Base-by-base conservation (phyloP, 176 grass and related monocot species). In the Puya raimondii region DNA sequence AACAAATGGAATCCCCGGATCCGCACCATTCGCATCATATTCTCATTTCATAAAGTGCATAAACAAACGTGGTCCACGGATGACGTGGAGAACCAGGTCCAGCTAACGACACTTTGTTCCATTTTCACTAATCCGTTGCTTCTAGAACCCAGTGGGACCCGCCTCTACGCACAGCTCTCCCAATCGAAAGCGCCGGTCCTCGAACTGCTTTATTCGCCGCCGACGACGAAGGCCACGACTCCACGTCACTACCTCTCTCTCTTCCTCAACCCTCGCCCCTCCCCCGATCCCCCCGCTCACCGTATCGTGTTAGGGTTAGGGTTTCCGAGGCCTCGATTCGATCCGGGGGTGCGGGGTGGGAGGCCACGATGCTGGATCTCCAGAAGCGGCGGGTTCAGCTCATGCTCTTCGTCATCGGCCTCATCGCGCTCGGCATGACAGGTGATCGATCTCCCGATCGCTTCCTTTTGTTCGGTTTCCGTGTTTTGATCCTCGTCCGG, bases 341-440 rank as follows among this genome's bases (percentile, higher is more conserved):
- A 13, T 25, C 49, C 23, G 25, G 25, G 25, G 25, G 25, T 2
- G 25, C 0, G 25, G 25, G 25, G 25, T 14, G 20, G 70, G 29
- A 61, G 50, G 65, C 50, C 66, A 85, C 74, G 77, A 99, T 88
- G 90, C 65, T 99, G 74, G 84, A 88, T 73, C 73, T 93, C 53
- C 87, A 88, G 80, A 91, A 75, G 69, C 69, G 80, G 66, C 87
- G 95, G n/a, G 85, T 88, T 21, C 90, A 90, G 84, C 75, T 99
- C 48, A 17, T 91, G 75, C 72, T 99, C n/a, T 75, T 91, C 69
- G 64, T 86, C 67, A 63, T 11, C 3, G 80, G 69, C 74, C 59
- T 99, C 54, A 65, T 93, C 71, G 85, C 75, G 66, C 95, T 99
- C 74, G 88, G 95, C 85, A 99, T 99, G 90, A 91, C 95, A 50